Evolutionary conservation across 2,329 filamentous ascomycete species (phyloP).

Genomic region (Botrytis deweyae): DNA sequence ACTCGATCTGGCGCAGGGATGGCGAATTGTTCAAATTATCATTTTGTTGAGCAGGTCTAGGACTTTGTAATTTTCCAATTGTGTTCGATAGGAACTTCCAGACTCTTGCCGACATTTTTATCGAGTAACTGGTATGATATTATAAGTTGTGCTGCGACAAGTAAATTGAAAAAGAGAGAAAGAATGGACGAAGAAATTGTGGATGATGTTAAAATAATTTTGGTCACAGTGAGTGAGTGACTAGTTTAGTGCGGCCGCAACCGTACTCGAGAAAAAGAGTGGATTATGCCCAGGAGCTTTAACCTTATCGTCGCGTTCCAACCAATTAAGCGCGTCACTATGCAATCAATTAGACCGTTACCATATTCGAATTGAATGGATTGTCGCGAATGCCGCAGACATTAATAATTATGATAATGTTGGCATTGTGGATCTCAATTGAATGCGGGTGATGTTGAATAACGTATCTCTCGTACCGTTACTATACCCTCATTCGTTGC

Average conservation of each 20-base stretch:
- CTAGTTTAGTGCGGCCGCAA: slow-evolving; percentile 14
- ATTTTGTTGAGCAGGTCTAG: not conserved
- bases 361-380: not conserved
- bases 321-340: not conserved
- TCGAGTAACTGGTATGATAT: not conserved
- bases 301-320: not conserved
- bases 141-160: not conserved
- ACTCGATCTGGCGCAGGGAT: slow-evolving; percentile 1
- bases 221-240: slow-evolving; percentile 9
- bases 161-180: not conserved
- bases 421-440: not conserved
- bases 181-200: not conserved
- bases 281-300: not conserved
- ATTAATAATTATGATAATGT: not conserved
- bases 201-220: slow-evolving; percentile 14
- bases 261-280: slow-evolving; percentile 7
- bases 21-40: not conserved
- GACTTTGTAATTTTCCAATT: slow-evolving; percentile 11
- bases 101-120: not conserved
- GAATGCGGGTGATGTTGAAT: not conserved
- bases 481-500: not conserved
- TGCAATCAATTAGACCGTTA: not conserved
- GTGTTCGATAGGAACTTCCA: not conserved
- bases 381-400: not conserved
- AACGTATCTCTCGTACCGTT: not conserved